Conservation (phyloP, 1,139 yeast species). For the Taiozyma sp. region DNA sequence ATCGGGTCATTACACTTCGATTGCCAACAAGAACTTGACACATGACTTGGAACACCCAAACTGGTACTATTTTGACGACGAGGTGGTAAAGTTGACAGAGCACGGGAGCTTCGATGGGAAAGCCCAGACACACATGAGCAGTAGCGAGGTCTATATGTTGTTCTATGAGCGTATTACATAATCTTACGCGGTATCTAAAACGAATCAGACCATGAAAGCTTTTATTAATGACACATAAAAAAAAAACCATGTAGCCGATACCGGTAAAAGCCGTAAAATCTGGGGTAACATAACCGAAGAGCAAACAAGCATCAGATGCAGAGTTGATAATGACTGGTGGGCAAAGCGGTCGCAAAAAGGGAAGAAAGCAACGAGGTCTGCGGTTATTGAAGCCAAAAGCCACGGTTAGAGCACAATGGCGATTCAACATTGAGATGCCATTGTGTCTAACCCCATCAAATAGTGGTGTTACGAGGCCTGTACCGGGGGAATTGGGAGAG, state of each 20-base stretch:
- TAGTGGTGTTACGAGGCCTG: no score
- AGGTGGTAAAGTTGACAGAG: slow-evolving; percentile 44
- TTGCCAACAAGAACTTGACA: slow-evolving; percentile 45
- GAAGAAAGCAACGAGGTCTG: no score
- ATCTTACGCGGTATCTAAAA: not conserved
- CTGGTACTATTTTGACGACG: slow-evolving; percentile 80
- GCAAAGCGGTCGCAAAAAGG: no score
- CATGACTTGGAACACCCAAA: slow-evolving; percentile 32
- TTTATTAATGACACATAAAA: not conserved
- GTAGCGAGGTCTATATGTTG: slow-evolving; percentile 68
- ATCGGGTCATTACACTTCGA: slow-evolving; percentile 72
- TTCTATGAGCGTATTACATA: slow-evolving; percentile 45
- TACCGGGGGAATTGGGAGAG: no score
- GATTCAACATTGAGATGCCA: no score
- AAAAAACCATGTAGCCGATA: no score
- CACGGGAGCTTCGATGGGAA: slow-evolving; percentile 42
- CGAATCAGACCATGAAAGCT: not conserved
- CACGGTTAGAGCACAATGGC: no score
- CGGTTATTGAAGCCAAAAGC: no score
- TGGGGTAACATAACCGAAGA: not conserved
- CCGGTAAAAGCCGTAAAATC: slow-evolving; percentile 1
- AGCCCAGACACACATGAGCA: slow-evolving; percentile 34
- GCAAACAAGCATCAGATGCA: not conserved
- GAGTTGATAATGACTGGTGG: no score
- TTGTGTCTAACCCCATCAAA: no score